These are phyloP conservation scores for Fraxinus pennsylvanica DNA, from an alignment of 257 asterid genomes.

Conservation along the genomic window DNA sequence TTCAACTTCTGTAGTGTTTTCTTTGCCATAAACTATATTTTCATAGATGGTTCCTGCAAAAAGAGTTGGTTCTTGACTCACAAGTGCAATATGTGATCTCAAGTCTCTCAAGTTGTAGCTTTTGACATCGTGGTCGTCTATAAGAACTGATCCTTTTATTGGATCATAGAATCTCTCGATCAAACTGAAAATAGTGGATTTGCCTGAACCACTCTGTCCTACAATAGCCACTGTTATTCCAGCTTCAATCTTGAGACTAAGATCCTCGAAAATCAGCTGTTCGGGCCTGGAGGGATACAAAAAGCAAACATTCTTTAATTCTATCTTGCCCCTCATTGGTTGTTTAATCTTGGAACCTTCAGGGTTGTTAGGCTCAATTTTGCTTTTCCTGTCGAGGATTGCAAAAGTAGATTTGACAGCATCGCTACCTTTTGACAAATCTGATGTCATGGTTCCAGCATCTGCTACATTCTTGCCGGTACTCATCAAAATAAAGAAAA, in stretches of 20 bases:
- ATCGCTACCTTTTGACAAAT: constrained; percentile 63
- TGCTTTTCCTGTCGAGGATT: constrained; percentile 47
- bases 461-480: constrained; percentile 79
- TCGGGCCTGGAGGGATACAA: constrained; percentile 71
- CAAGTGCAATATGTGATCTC: constrained; percentile 69
- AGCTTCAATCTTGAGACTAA: constrained; percentile 54
- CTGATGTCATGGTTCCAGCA: constrained; percentile 77
- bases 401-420: constrained; percentile 56
- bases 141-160: constrained; percentile 48
- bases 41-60: constrained; percentile 62
- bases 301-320: constrained; percentile 48
- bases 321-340: constrained; percentile 48
- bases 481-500: constrained; percentile 72
- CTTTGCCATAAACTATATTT: constrained; percentile 59
- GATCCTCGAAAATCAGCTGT: constrained; percentile 59
- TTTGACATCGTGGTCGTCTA: constrained; percentile 59
- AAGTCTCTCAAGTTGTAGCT: constrained; percentile 54
- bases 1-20: constrained; percentile 54
- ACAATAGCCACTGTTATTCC: constrained; percentile 68
- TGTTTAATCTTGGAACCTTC: constrained; percentile 35
- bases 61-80: constrained; percentile 74
- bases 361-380: constrained; percentile 51
- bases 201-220: constrained; percentile 79
- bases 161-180: constrained; percentile 81
- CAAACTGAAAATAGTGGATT: constrained; percentile 66